Base-by-base conservation (phyloP, 2,329 filamentous ascomycete species). In the Xylaria digitata region DNA sequence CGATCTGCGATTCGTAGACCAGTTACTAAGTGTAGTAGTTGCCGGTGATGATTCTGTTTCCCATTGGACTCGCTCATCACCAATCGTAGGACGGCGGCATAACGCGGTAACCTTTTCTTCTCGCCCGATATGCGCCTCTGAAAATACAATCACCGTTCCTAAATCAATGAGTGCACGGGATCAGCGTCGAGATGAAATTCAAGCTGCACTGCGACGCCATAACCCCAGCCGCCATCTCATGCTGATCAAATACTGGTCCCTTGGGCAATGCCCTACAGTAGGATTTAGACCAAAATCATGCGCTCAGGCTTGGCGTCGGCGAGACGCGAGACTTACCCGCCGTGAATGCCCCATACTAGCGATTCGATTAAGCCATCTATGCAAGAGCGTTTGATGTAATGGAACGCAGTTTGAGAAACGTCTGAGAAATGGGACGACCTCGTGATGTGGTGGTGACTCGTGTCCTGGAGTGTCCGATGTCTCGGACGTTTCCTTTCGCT, bases 371-470 rank as follows among this genome's bases (percentile, higher is more conserved):
- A 52, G 57, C 48, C 52, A 58, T 40, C 19, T 42, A 66, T 49
- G 64, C 57, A 63, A 68, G 65, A 58, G 54, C 56, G 60, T 61
- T 40, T 63, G 49, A 54, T 57, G 40, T 55, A 46, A 63, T 66
- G 49, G 42, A 40, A 54, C 43, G 45, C 54, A 55, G 64, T 63
- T 66, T 66, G 61, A 69, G 58, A 67, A 65, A 59, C 58, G 69
- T 63, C 69, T 67, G 69, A 72, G 55, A 67, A 46, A 61, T 58
- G 32, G 46, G 67, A 67, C 40, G 64, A 66, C 56, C 64, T 67
- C 60, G 57, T 67, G 54, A 61, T 58, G 57, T 50, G 55, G 23
- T 54, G 42, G 55, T 63, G 37, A 40, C 37, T 40, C 45, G 55
- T 49, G 61, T 59, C 53, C 55, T 61, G 60, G 57, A 32, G 50